phyloP scores from a whole-genome alignment of 352 stramenopile genomes.

The Globisporangium rhizosaccharum region DNA sequence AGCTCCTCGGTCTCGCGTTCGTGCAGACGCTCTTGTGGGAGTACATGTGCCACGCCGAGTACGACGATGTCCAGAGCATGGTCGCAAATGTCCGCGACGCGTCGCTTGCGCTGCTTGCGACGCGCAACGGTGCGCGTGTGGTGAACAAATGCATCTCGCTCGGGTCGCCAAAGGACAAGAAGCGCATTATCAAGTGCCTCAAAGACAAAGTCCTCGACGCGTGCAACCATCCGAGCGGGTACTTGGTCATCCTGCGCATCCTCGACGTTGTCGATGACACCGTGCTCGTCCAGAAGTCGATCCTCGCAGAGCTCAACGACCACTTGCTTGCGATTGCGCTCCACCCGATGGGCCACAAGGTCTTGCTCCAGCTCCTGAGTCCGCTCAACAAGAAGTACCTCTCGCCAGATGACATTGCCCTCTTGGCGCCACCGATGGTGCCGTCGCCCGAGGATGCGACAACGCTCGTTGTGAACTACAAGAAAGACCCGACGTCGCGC shows the following conservation, averaged over 20 bases:
- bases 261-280: slow-evolving; percentile 89
- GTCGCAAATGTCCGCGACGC: slow-evolving; percentile 83
- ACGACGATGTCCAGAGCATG: slow-evolving; percentile 80
- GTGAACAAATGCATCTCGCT: slow-evolving; percentile 84
- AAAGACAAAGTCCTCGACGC: slow-evolving; percentile 89
- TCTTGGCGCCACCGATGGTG: slow-evolving; percentile 72
- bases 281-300: slow-evolving; percentile 87
- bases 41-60: slow-evolving; percentile 79
- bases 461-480: slow-evolving; percentile 78
- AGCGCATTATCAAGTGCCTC: slow-evolving; percentile 88
- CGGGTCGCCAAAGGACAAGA: slow-evolving; percentile 85
- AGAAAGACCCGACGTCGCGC: slow-evolving; percentile 77
- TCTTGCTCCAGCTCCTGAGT: slow-evolving; percentile 74
- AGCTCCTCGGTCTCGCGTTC: slow-evolving; percentile 83
- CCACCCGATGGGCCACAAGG: slow-evolving; percentile 71
- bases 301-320: slow-evolving; percentile 79
- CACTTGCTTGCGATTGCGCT: slow-evolving; percentile 63
- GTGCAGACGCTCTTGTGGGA: slow-evolving; percentile 89
- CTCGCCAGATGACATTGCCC: slow-evolving; percentile 63
- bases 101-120: slow-evolving; percentile 80
- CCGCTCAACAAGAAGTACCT: slow-evolving; percentile 84
- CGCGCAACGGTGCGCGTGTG: slow-evolving; percentile 81
- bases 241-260: slow-evolving; percentile 87
- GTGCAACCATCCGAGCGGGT: slow-evolving; percentile 87
- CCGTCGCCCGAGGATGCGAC: slow-evolving; percentile 54